phyloP scores from a whole-genome alignment of 305 asterid species.

The Fraxinus nigra region DNA sequence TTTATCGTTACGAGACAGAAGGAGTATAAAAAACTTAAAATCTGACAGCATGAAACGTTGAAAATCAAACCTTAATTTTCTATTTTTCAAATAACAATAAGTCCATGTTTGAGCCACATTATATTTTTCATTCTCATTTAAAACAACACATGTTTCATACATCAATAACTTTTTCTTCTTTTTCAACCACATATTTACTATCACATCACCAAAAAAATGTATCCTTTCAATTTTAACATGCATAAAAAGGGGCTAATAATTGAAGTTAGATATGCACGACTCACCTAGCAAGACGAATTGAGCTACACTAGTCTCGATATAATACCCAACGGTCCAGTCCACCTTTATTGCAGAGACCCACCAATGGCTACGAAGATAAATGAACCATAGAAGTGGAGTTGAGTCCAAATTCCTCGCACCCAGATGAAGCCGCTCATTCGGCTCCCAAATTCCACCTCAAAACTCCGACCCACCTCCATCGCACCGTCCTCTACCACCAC shows the following conservation, averaged over 20 bases:
- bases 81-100: background rate
- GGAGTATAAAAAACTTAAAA: too few relatives aligned
- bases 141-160: too few relatives aligned
- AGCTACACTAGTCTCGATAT: background rate
- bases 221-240: too few relatives aligned
- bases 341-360: background rate
- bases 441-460: slow-evolving; percentile 22
- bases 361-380: background rate
- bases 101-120: too few relatives aligned
- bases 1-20: too few relatives aligned
- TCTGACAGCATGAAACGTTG: background rate
- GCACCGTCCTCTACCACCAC: slow-evolving; percentile 14
- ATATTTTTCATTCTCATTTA: too few relatives aligned
- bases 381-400: background rate
- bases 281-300: background rate
- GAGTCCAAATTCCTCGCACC: background rate
- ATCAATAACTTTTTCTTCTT: too few relatives aligned
- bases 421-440: slow-evolving; percentile 31
- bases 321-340: background rate
- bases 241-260: too few relatives aligned
- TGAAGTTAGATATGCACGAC: background rate
- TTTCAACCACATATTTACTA: too few relatives aligned
- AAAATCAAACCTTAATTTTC: background rate
- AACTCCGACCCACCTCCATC: slow-evolving; percentile 21
- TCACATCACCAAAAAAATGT: too few relatives aligned